Evolutionary conservation across 2,329 filamentous ascomycete genomes (phyloP).

Genomic region (Talaromyces sp.): DNA sequence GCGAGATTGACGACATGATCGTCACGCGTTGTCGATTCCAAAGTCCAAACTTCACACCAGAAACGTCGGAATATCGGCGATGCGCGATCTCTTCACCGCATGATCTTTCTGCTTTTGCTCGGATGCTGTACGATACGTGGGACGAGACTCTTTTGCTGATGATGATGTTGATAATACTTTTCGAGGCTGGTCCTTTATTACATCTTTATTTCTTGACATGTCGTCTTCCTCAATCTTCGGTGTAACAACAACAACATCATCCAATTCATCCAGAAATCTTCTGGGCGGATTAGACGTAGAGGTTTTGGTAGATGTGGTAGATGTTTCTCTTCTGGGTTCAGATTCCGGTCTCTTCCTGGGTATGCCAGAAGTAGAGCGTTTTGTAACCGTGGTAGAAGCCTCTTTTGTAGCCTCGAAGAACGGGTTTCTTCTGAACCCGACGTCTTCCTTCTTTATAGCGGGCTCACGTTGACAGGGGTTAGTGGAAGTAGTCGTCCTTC

Average conservation of each 20-base stretch:
- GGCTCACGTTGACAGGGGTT: background rate
- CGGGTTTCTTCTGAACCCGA: background rate
- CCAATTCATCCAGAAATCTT: slow-evolving; percentile 41
- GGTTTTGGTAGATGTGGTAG: background rate
- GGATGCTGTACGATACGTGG: slow-evolving; percentile 7
- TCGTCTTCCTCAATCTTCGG: slow-evolving; percentile 25
- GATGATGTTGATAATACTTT: slow-evolving; percentile 10
- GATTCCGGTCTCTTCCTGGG: background rate
- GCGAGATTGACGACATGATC: slow-evolving; percentile 7
- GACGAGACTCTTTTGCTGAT: background rate
- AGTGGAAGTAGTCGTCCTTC: background rate
- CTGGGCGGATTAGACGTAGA: slow-evolving; percentile 27
- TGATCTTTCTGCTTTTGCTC: slow-evolving; percentile 21
- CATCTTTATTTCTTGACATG: slow-evolving; percentile 19
- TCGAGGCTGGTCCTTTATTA: slow-evolving; percentile 26
- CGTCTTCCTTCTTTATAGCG: background rate
- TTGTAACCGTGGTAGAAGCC: background rate
- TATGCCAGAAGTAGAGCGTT: background rate
- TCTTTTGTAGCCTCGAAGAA: background rate
- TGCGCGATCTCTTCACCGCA: slow-evolving; percentile 37
- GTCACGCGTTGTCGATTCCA: background rate
- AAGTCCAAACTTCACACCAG: slow-evolving; percentile 32
- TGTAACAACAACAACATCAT: slow-evolving; percentile 35
- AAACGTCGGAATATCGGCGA: slow-evolving; percentile 48
- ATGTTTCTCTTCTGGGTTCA: background rate